These are phyloP conservation scores for Cladophialophora yegresii DNA, from an alignment of 2,329 filamentous ascomycete species.

Conservation along the genomic window DNA sequence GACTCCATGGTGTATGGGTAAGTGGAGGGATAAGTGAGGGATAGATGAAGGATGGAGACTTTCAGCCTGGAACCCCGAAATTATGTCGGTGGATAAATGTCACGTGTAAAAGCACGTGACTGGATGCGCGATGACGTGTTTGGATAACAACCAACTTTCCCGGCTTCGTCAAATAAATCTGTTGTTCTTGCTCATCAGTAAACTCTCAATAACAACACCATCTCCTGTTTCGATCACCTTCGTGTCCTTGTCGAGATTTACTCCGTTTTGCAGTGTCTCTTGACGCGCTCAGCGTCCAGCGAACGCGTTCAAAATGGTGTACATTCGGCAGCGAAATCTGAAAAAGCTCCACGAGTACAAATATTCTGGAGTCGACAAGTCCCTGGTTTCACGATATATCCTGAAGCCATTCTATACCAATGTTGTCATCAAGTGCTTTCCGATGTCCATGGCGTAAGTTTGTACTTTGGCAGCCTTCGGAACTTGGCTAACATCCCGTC, in stretches of 20 bases:
- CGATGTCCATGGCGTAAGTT: slow-evolving; percentile 84
- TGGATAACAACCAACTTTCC: background rate
- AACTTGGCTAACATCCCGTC: slow-evolving; percentile 19
- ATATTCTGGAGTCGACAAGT: slow-evolving; percentile 89
- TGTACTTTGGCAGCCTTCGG: slow-evolving; percentile 18
- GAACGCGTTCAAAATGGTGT: slow-evolving; percentile 67
- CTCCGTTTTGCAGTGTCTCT: background rate
- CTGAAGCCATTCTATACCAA: slow-evolving; percentile 97
- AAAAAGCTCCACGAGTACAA: slow-evolving; percentile 90
- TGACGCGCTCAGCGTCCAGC: slow-evolving; percentile 1
- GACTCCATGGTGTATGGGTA: background rate
- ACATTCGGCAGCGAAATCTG: slow-evolving; percentile 89
- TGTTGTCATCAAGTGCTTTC: slow-evolving; percentile 90
- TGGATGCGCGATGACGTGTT: background rate
- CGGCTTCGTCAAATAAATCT: background rate
- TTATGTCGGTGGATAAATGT: background rate
- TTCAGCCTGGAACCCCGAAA: background rate
- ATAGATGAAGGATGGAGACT: too few relatives aligned
- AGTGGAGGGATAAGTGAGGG: background rate
- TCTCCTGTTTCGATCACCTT: background rate
- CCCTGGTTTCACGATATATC: slow-evolving; percentile 85
- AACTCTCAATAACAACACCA: background rate
- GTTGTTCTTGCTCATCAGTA: background rate
- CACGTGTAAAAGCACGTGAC: background rate
- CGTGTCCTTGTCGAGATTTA: background rate